Base-by-base conservation (phyloP, 192 early-diverging fungal genomes). In the Phlyctochytrium planicorne region DNA sequence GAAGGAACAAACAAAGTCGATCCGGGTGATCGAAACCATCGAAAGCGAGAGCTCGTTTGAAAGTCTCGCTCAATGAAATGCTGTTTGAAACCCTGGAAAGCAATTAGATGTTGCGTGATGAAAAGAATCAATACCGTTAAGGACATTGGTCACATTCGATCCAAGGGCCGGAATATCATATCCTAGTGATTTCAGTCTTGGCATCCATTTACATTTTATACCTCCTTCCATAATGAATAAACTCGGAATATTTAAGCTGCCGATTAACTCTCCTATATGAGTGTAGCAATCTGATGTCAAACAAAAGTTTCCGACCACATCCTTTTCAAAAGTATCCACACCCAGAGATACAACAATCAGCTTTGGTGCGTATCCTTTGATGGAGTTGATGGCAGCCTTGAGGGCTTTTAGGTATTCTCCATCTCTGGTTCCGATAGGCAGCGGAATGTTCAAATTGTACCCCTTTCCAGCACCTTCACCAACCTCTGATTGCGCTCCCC, bases 401-500 rank as follows among this genome's bases (percentile, higher is more conserved):
- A 91, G 65, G 1, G 64, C 67, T 20, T 67, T 71, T 3, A 88
- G 60, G 59, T 91, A 91, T 23, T 84, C 76, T 14, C 79, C 83
- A 61, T 90, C 74, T 0, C 77, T 79, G 24, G 85, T 88, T 27
- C 78, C 76, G 29, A 77, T 31, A 17, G 71, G 63, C 27, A 91
- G 67, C 10, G 88, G 87, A 25, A 89, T 66, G 71, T 91, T 91
- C 34, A 91, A 68, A 60, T 88, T 91, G 66, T 80, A 90, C 6
- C 87, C 88, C 71, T 78, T 32, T 3, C 88, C 89, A n/a, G 82
- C 77, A 0, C 83, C 85, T 40, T 73, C 63, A 4, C 88, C 89
- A 27, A 25, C 75, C 52, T 91, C 89, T 0, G 73, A 52, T 0
- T 32, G 81, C 20, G 75, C 59, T 16, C 88, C 89, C 60, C 79